Percentiles rank a stretch among this genome's conserved stretches.
These are phyloP conservation scores for Neonectria hederae DNA, from an alignment of 2,329 filamentous ascomycete genomes.

Conservation along the genomic window DNA sequence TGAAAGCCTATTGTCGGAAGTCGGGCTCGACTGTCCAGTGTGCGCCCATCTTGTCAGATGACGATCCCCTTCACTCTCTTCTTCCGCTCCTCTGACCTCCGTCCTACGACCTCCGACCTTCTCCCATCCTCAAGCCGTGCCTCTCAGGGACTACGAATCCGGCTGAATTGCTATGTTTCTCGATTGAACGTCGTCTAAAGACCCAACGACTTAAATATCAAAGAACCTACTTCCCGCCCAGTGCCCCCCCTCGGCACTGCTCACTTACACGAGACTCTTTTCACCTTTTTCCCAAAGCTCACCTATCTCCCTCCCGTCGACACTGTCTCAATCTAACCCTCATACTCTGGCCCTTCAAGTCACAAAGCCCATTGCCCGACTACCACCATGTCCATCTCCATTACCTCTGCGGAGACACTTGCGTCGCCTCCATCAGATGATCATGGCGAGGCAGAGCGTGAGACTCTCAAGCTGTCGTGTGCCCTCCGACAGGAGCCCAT, in stretches of 20 bases:
- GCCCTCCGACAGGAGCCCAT: conserved; percentile 57
- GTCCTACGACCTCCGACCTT: background rate
- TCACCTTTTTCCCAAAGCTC: background rate
- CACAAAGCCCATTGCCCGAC: background rate
- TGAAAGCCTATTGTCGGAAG: conserved; percentile 14
- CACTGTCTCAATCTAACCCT: background rate
- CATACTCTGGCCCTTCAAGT: conserved; percentile 30
- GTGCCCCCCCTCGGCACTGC: background rate
- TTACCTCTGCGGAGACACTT: conserved; percentile 42
- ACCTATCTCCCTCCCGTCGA: background rate
- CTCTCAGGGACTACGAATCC: background rate
- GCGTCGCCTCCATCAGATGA: conserved; percentile 33
- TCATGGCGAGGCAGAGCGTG: conserved; percentile 33
- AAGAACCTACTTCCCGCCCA: too few species aligned
- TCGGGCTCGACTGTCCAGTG: conserved; percentile 10
- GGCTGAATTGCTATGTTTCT: background rate
- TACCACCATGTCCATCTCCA: conserved; percentile 40
- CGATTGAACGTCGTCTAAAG: background rate
- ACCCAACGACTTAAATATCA: background rate
- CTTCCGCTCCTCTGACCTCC: conserved; percentile 23
- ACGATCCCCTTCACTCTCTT: conserved; percentile 37
- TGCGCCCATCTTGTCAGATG: conserved; percentile 34
- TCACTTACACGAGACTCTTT: background rate
- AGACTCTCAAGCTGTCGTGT: conserved; percentile 34
- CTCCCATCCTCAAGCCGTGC: background rate